Evolutionary conservation across 2,329 filamentous ascomycete species (phyloP).

Genomic region (Hirsutella rhossiliensis): DNA sequence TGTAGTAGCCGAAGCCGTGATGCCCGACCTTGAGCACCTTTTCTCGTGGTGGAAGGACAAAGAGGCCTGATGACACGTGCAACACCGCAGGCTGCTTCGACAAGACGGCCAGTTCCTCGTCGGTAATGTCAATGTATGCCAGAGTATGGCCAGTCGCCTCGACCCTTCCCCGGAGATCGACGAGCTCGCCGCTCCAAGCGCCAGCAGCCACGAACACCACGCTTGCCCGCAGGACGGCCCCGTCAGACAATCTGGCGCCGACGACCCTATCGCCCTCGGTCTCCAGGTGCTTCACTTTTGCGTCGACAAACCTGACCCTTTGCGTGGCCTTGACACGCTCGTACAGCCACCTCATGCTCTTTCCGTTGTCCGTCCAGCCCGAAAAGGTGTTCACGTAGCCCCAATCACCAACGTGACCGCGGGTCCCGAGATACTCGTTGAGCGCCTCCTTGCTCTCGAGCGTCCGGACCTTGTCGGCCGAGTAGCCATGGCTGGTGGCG

Average conservation of each 20-base stretch:
- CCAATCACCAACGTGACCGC: constrained; percentile 44
- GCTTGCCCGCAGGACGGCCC: constrained; percentile 41
- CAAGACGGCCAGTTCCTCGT: constrained; percentile 56
- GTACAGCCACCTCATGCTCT: constrained; percentile 53
- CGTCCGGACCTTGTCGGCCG: constrained; percentile 27
- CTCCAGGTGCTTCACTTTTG: constrained; percentile 31
- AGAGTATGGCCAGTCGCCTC: constrained; percentile 74
- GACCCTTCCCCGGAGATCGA: constrained; percentile 66
- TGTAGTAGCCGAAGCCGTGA: constrained; percentile 57
- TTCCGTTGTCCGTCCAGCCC: constrained; percentile 73
- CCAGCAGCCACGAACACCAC: constrained; percentile 73
- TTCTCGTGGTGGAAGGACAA: constrained; percentile 58
- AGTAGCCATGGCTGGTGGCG: constrained; percentile 23
- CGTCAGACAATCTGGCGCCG: constrained; percentile 35
- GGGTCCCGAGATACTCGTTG: constrained; percentile 29
- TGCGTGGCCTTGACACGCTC: constrained; percentile 38
- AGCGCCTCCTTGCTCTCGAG: constrained; percentile 34
- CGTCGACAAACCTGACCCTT: constrained; percentile 43
- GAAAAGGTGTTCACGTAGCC: constrained; percentile 64
- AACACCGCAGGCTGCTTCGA: constrained; percentile 58
- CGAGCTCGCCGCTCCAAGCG: constrained; percentile 69
- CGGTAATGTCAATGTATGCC: constrained; percentile 63
- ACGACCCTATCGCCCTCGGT: constrained; percentile 28
- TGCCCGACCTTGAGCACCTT: constrained; percentile 56
- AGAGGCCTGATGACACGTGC: constrained; percentile 59